These are phyloP conservation scores for Talaromyces stipitatus DNA, from an alignment of 495 filamentous ascomycete genomes.

Conservation along the genomic window DNA sequence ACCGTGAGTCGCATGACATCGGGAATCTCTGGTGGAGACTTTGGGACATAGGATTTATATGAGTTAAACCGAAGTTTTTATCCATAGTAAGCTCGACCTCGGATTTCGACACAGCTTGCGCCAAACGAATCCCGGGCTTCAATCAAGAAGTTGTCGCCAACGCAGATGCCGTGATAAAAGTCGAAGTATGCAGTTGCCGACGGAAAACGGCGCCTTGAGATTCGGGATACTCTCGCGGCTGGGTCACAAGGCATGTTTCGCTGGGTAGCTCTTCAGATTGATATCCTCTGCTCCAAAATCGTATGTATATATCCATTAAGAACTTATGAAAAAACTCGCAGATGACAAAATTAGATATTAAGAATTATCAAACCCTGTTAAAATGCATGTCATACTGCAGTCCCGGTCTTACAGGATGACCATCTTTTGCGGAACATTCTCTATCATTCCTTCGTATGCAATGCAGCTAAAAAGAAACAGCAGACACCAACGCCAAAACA, in stretches of 20 bases:
- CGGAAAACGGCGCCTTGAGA: slow-evolving; percentile 22
- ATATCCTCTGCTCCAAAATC: slow-evolving; percentile 18
- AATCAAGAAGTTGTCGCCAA: slow-evolving; percentile 5
- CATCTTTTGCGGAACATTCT: background rate
- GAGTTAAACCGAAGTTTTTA: slow-evolving; percentile 26
- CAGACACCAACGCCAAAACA: background rate
- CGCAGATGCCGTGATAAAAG: slow-evolving; percentile 21
- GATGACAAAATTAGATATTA: background rate
- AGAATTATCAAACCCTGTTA: background rate
- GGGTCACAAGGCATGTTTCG: slow-evolving; percentile 33
- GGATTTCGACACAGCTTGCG: slow-evolving; percentile 31
- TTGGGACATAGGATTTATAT: slow-evolving; percentile 4
- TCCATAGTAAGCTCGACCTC: slow-evolving; percentile 29
- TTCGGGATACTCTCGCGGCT: slow-evolving; percentile 7
- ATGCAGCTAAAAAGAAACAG: background rate
- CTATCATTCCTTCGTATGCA: background rate
- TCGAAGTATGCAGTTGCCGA: too few species aligned
- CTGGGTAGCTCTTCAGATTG: slow-evolving; percentile 39
- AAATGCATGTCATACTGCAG: background rate
- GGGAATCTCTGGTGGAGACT: background rate
- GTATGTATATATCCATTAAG: background rate
- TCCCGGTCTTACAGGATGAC: background rate
- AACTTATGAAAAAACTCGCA: background rate
- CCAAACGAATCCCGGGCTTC: slow-evolving; percentile 32
- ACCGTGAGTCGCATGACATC: slow-evolving; percentile 37